A percentile compares a stretch with the other conserved stretches of the same genome.
phyloP scores from a whole-genome alignment of 805 yeast species.

The Suhomyces sp. region DNA sequence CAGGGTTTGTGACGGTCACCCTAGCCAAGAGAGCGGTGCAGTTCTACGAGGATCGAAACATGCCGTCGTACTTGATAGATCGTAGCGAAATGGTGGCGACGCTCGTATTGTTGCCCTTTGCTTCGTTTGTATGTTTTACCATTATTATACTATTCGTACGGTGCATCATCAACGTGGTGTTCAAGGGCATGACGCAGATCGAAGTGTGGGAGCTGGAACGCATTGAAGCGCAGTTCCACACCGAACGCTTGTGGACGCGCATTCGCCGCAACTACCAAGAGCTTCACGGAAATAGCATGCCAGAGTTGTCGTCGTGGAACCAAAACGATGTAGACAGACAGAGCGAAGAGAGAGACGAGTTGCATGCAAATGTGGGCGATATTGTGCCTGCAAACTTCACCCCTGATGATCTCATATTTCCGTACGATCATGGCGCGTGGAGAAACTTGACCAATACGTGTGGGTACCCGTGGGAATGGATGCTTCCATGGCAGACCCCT shows the following conservation, averaged over 20 bases:
- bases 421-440: constrained; percentile 71
- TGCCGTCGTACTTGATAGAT: constrained; percentile 56
- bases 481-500: constrained; percentile 69
- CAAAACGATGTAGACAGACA: constrained; percentile 16
- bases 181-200: constrained; percentile 79
- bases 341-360: constrained; percentile 5
- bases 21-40: constrained; percentile 37
- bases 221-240: constrained; percentile 60
- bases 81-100: constrained; percentile 54
- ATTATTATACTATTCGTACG: constrained; percentile 59
- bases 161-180: constrained; percentile 51
- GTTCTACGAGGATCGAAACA: constrained; percentile 47
- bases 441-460: constrained; percentile 50
- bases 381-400: constrained; percentile 42
- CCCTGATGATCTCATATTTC: constrained; percentile 71
- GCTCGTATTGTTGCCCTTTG: constrained; percentile 51
- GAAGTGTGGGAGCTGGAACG: constrained; percentile 93
- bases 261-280: constrained; percentile 42
- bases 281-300: constrained; percentile 41
- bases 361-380: background rate
- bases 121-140: constrained; percentile 58
- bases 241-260: constrained; percentile 51
- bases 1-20: constrained; percentile 45
- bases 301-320: constrained; percentile 49
- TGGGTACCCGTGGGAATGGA: constrained; percentile 68